Evolutionary conservation across 2,329 filamentous ascomycete genomes (phyloP), one percentile per base, ranked within the genome.

Genomic region (Fusarium sarcochroum): DNA sequence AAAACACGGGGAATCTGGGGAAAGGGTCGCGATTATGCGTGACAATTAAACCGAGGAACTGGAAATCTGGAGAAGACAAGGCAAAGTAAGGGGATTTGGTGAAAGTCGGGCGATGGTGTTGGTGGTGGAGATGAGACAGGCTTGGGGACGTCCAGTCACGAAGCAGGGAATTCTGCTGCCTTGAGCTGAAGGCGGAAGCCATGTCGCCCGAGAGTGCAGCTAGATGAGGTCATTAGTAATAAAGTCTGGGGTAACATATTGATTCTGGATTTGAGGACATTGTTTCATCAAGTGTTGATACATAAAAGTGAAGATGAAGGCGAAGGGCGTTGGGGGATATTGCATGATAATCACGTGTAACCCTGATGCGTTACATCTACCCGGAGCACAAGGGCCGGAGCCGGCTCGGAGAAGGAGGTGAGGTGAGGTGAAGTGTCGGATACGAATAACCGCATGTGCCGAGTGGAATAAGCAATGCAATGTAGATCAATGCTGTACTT

Each of bases 151-250:
- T 37, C 67, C 67, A 70, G 40, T 70, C 51, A 65, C n/a, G 18
- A 48, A 41, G 23, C 44, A 55, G 58, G 54, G 34, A 70, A 70
- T 70, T 61, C 67, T 70, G 67, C 48, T 70, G 67, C 67, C 67
- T 70, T 70, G 58, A 45, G 62, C 63, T 66, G 50, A 64, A 51
- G 50, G 27, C 30, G 42, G 27, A 48, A 23, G 45, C 45, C 53
- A 63, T 57, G 52, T 27, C 51, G 58, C 58, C 55, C 30, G 17
- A 15, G 14, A 47, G 37, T 27, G 40, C 15, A 47, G 44, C 15
- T 48, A 54, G 35, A 50, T 58, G 17, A 58, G 21, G 37, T 62
- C 49, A 51, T 23, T 54, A 18, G 3, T 53, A 23, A 18, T 25
- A 11, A 25, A 35, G 30, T 37, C 37, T 30, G 53, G 58, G 41